Conservation (phyloP, 2,329 filamentous ascomycete species). For the Metarhizium anisopliae region DNA sequence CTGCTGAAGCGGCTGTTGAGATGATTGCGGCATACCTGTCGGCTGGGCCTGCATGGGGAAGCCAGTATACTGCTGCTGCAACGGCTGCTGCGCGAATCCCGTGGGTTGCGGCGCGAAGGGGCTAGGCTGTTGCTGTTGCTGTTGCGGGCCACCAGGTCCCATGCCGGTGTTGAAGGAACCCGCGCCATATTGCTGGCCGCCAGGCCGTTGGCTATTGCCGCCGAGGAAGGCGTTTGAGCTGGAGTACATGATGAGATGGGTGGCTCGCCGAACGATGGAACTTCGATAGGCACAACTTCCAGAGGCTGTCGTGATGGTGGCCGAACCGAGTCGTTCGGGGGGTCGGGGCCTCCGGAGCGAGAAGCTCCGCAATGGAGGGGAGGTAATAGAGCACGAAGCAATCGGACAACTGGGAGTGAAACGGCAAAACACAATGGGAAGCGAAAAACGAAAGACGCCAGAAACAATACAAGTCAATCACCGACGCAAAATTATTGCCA, state of each 20-base stretch:
- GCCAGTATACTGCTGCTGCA: constrained; percentile 53
- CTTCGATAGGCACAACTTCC: background rate
- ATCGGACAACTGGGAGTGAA: background rate
- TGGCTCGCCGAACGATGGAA: background rate
- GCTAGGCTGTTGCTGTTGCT: constrained; percentile 43
- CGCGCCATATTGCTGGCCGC: constrained; percentile 39
- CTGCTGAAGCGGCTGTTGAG: constrained; percentile 48
- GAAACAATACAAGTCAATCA: background rate
- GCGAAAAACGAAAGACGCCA: background rate
- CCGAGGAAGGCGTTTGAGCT: constrained; percentile 81
- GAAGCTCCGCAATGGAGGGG: constrained; percentile 2
- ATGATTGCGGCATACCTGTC: constrained; percentile 43
- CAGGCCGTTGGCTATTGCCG: constrained; percentile 64
- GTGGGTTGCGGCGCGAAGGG: constrained; percentile 52
- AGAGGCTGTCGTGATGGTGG: background rate
- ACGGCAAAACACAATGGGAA: background rate
- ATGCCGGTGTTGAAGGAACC: constrained; percentile 43
- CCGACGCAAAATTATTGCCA: background rate
- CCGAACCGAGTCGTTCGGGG: background rate
- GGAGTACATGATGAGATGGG: constrained; percentile 63
- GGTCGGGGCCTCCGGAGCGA: constrained; percentile 1
- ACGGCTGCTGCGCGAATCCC: constrained; percentile 42
- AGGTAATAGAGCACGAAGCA: constrained; percentile 2
- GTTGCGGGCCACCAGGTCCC: constrained; percentile 33
- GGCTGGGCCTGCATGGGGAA: constrained; percentile 41